These are phyloP conservation scores for Pilobolus umbonatus DNA, from an alignment of 192 early-diverging fungal species.

Conservation along the genomic window DNA sequence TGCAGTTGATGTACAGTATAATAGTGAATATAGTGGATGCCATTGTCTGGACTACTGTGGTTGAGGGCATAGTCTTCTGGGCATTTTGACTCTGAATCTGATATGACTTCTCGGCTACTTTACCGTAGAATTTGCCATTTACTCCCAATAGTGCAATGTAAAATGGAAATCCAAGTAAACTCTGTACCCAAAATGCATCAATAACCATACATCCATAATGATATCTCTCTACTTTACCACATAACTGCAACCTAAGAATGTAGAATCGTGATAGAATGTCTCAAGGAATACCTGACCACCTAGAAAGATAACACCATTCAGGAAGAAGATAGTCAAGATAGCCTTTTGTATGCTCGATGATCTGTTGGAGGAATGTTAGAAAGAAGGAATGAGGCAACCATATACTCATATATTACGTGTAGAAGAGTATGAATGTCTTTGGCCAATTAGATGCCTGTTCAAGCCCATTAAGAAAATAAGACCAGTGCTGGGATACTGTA, in stretches of 20 bases:
- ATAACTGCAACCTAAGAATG: slow-evolving; percentile 25
- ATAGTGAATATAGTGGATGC: slow-evolving; percentile 26
- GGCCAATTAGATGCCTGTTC: slow-evolving; percentile 32
- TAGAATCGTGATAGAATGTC: slow-evolving; percentile 19
- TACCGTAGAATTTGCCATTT: slow-evolving; percentile 23
- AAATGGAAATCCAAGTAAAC: slow-evolving; percentile 20
- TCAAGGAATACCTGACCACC: slow-evolving; percentile 24
- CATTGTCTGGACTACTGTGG: slow-evolving; percentile 16
- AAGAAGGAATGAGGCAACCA: neutral
- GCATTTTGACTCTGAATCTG: slow-evolving; percentile 9
- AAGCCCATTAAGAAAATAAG: slow-evolving; percentile 25
- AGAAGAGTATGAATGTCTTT: slow-evolving; percentile 32
- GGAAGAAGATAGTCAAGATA: slow-evolving; percentile 20
- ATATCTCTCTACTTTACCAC: slow-evolving; percentile 25
- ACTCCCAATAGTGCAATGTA: slow-evolving; percentile 22
- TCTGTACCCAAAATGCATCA: neutral
- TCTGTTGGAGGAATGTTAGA: neutral
- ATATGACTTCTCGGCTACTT: slow-evolving; percentile 19
- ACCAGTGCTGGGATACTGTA: slow-evolving; percentile 20
- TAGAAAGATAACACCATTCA: slow-evolving; percentile 29
- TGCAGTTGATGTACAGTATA: slow-evolving; percentile 24
- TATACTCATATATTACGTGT: slow-evolving; percentile 19
- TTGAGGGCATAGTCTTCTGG: neutral
- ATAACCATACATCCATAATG: no score
- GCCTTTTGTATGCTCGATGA: slow-evolving; percentile 30